Evolutionary conservation across 1,284 basidiomycete species (phyloP).

Genomic region (Meripilus lineatus): DNA sequence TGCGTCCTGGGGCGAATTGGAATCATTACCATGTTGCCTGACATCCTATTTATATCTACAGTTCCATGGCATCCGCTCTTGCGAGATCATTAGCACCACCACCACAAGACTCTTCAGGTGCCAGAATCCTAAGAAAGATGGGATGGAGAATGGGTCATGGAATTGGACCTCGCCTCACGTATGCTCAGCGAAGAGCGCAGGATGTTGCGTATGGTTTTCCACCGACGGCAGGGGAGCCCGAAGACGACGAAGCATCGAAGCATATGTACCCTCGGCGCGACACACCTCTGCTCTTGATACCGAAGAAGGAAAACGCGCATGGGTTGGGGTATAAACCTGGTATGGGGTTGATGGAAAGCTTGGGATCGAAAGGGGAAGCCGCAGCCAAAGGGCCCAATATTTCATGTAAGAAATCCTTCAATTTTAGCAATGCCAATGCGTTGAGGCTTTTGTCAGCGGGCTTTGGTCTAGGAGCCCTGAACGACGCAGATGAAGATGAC

Average conservation of each 20-base stretch:
- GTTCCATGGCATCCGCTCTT: constrained; percentile 57
- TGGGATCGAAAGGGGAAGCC: constrained; percentile 31
- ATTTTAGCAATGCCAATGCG: constrained; percentile 1
- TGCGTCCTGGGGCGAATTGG: constrained; percentile 29
- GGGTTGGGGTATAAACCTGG: constrained; percentile 79
- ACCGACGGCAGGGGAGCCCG: constrained; percentile 26
- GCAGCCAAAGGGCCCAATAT: constrained; percentile 47
- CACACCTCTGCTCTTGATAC: constrained; percentile 57
- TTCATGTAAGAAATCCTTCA: constrained; percentile 39
- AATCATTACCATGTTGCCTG: background rate
- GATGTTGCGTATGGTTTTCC: constrained; percentile 36
- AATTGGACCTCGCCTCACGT: constrained; percentile 86
- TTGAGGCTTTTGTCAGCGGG: constrained; percentile 44
- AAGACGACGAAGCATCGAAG: constrained; percentile 68
- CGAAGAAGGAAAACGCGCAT: constrained; percentile 69
- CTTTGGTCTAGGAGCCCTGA: constrained; percentile 82
- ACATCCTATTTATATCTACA: constrained; percentile 22
- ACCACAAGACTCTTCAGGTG: constrained; percentile 70
- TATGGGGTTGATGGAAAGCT: constrained; percentile 56
- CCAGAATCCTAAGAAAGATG: constrained; percentile 87
- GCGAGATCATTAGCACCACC: constrained; percentile 56
- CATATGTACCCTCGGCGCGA: constrained; percentile 87
- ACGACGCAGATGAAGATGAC: constrained; percentile 88
- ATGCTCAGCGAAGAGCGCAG: constrained; percentile 70
- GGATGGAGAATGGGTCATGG: constrained; percentile 94